Percentiles rank a stretch among this genome's conserved stretches.
Conservation (phyloP, 768 basidiomycete genomes). For the Dioszegia aurantiaca region DNA sequence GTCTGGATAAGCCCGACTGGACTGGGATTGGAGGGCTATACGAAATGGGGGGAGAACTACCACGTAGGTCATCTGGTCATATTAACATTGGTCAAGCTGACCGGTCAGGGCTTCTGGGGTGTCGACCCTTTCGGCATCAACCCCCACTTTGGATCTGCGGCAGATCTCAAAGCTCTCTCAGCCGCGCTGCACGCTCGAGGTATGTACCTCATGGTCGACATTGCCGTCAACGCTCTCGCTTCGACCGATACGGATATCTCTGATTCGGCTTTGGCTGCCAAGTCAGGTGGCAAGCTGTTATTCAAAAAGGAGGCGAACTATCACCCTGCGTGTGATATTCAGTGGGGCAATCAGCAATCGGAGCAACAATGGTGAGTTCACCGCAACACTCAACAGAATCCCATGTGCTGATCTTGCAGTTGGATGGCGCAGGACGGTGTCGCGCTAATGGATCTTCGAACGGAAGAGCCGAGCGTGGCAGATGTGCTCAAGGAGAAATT, state of each 20-base stretch:
- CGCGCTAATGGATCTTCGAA: conserved; percentile 34
- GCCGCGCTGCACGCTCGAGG: conserved; percentile 42
- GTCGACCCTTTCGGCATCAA: conserved; percentile 47
- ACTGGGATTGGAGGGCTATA: conserved; percentile 42
- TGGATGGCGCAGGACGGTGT: conserved; percentile 35
- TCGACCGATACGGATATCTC: conserved; percentile 24
- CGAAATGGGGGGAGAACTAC: conserved; percentile 47
- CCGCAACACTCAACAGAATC: background rate
- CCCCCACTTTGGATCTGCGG: conserved; percentile 44
- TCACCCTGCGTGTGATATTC: conserved; percentile 32
- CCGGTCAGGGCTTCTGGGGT: conserved; percentile 44
- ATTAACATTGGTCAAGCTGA: conserved; percentile 5
- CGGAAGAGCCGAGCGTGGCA: conserved; percentile 28
- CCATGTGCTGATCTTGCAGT: conserved; percentile 3
- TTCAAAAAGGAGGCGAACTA: conserved; percentile 35
- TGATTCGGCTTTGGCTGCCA: conserved; percentile 20
- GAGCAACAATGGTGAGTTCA: conserved; percentile 31
- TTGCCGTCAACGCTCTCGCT: conserved; percentile 37
- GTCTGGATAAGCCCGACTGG: conserved; percentile 52
- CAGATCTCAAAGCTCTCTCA: conserved; percentile 49
- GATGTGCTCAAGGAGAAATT: conserved; percentile 29
- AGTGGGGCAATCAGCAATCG: conserved; percentile 29
- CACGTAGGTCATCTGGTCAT: conserved; percentile 34
- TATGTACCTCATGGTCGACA: conserved; percentile 53
- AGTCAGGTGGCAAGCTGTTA: conserved; percentile 26